phyloP scores from a whole-genome alignment of 164 flowering plant genomes.

The Annona squamosa region DNA sequence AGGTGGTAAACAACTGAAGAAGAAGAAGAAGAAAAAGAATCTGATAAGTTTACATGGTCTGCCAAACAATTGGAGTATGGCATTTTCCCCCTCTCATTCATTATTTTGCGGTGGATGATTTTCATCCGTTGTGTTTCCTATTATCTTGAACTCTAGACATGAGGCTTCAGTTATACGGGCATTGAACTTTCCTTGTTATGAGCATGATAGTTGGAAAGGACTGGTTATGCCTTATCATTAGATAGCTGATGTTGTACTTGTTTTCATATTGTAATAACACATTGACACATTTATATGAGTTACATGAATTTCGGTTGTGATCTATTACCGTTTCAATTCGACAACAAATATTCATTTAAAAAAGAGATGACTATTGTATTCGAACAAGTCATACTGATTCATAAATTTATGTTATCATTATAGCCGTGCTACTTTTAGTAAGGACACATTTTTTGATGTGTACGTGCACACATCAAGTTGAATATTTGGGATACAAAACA shows the following conservation, averaged over 20 bases:
- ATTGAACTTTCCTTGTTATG: no score
- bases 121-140: no score
- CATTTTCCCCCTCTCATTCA: no score
- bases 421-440: neutral
- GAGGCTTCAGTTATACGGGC: no score
- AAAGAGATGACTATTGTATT: neutral
- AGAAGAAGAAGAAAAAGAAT: no score
- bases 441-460: neutral
- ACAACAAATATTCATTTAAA: neutral
- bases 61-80: no score
- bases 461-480: neutral
- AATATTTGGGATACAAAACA: neutral
- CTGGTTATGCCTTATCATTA: no score
- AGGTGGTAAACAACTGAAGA: no score
- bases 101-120: no score
- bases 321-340: neutral
- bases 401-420: neutral
- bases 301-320: neutral
- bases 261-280: neutral
- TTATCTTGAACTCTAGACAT: no score
- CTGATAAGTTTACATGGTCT: no score
- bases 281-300: neutral
- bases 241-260: neutral
- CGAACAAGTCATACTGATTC: neutral
- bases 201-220: no score